phyloP scores from a whole-genome alignment of 768 basidiomycete genomes.

The Cystobasidium ongulense region DNA sequence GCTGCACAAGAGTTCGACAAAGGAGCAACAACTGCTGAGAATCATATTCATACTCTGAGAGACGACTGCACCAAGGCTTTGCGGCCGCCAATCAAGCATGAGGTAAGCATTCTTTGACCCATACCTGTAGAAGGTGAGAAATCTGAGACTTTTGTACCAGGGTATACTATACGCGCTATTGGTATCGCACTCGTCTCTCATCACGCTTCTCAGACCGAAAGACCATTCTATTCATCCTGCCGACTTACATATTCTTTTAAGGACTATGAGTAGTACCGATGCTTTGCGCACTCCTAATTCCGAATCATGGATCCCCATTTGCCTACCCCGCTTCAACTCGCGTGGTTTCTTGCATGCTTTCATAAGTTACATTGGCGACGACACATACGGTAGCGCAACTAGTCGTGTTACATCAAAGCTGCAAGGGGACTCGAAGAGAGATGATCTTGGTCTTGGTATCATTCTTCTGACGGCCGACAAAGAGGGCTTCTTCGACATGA shows the following conservation, averaged over 20 bases:
- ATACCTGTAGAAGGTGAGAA: no score
- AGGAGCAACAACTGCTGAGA: not conserved
- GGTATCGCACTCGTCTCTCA: slow-evolving; percentile 64
- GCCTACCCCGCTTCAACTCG: slow-evolving; percentile 87
- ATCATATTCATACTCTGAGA: slow-evolving; percentile 48
- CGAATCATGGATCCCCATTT: slow-evolving; percentile 89
- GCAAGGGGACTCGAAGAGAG: slow-evolving; percentile 40
- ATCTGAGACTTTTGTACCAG: slow-evolving; percentile 50
- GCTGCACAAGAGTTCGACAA: not conserved
- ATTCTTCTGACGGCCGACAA: slow-evolving; percentile 72
- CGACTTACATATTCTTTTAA: slow-evolving; percentile 69
- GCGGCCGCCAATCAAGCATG: slow-evolving; percentile 58
- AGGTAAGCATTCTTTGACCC: slow-evolving; percentile 8
- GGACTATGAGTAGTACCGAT: slow-evolving; percentile 70
- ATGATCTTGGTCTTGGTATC: slow-evolving; percentile 52
- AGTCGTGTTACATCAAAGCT: slow-evolving; percentile 30
- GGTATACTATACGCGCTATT: slow-evolving; percentile 86
- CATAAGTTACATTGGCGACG: slow-evolving; percentile 48
- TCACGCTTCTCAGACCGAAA: slow-evolving; percentile 78
- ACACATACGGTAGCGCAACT: slow-evolving; percentile 18
- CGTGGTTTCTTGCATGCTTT: slow-evolving; percentile 85
- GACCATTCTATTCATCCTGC: slow-evolving; percentile 78
- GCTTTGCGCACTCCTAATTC: slow-evolving; percentile 60
- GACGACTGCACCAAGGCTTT: slow-evolving; percentile 69
- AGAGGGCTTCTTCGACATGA: slow-evolving; percentile 70